A percentile compares a stretch with the other conserved stretches of the same genome.
Conservation (phyloP, 345 rosid genomes). For the Camelina hispida region DNA sequence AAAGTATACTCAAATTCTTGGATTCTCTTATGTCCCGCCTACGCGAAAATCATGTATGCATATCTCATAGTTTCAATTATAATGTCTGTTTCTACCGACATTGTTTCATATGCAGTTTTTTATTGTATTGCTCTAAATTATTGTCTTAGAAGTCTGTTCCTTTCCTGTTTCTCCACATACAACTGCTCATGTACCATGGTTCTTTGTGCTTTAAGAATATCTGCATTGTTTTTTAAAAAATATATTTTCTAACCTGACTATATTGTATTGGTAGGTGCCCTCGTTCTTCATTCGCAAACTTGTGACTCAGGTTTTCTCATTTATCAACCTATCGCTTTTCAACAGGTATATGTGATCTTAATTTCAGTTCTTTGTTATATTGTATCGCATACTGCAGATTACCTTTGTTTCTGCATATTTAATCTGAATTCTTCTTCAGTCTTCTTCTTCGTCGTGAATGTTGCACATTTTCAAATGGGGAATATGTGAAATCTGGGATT, state of each 20-base stretch:
- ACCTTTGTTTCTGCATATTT: constrained; percentile 26
- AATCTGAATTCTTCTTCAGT: constrained; percentile 49
- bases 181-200: constrained; percentile 16
- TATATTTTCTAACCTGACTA: constrained; percentile 32
- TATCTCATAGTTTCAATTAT: constrained; percentile 21
- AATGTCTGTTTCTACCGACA: constrained; percentile 19
- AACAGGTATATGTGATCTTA: constrained; percentile 65
- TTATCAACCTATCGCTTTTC: constrained; percentile 92
- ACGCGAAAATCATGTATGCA: constrained; percentile 82
- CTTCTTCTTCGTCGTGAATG: constrained; percentile 97
- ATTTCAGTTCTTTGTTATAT: constrained; percentile 2
- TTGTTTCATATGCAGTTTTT: background rate
- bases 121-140: constrained; percentile 10
- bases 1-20: constrained; percentile 86
- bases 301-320: constrained; percentile 94
- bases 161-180: constrained; percentile 17
- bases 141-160: background rate
- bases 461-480: constrained; percentile 98
- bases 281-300: constrained; percentile 96
- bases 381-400: constrained; percentile 1
- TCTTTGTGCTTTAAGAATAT: constrained; percentile 10
- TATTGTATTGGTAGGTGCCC: constrained; percentile 68
- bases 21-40: constrained; percentile 81
- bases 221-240: constrained; percentile 7
- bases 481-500: constrained; percentile 94